These are phyloP conservation scores for Fusarium pseudocircinatum DNA, from an alignment of 2,329 filamentous ascomycete genomes.

Conservation along the genomic window DNA sequence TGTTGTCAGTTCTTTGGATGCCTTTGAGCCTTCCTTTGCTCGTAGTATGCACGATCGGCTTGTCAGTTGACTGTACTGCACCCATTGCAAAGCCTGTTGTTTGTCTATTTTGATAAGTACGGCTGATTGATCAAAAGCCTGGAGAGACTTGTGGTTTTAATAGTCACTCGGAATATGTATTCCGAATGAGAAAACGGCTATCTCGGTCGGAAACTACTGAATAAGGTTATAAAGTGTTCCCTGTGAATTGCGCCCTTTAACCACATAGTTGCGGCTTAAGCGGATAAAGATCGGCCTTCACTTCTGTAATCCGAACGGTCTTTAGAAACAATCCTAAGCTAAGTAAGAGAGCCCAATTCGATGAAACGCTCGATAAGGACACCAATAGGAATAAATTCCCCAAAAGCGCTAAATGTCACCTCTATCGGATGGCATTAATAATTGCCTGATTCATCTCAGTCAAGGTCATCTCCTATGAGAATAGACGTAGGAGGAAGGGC, in stretches of 20 bases:
- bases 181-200: fast-evolving
- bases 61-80: neutral
- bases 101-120: fast-evolving
- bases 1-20: neutral
- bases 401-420: too few relatives aligned
- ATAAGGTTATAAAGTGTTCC: neutral
- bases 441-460: too few relatives aligned
- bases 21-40: neutral
- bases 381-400: too few relatives aligned
- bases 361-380: too few relatives aligned
- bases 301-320: neutral
- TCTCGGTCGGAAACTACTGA: neutral
- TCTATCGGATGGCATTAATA: too few relatives aligned
- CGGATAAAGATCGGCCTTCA: neutral
- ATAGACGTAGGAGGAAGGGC: too few relatives aligned
- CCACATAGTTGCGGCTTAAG: fast-evolving
- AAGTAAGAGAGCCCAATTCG: too few relatives aligned
- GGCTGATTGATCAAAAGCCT: fast-evolving
- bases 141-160: neutral
- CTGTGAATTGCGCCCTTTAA: neutral
- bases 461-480: too few relatives aligned
- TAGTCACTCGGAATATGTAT: neutral
- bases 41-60: neutral
- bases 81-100: neutral
- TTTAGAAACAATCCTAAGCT: too few relatives aligned